Evolutionary conservation across 257 asterid species (phyloP), one percentile per base, ranked within the genome.

Genomic region (Solanum pennellii): DNA sequence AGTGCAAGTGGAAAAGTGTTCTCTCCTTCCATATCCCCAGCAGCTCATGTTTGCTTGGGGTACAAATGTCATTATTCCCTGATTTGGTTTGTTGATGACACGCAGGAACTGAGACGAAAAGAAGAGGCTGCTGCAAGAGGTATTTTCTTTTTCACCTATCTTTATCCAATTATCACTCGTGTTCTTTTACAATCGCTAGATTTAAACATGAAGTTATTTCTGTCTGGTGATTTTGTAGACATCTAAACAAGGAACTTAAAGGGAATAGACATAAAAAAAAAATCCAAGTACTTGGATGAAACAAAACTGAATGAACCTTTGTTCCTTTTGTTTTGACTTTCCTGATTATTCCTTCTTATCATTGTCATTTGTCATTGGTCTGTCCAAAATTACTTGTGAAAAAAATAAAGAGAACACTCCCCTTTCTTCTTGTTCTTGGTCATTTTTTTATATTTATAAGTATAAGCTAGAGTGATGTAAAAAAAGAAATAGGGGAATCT

Each of bases 91-190:
- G 12, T 25, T 45, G 47, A 35, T 62, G 68, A 11, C 14, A 6
- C 21, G 47, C 83, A 87, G 89, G 89, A 87, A 31, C 27, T 87
- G 73, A 87, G 85, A 37, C 89, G 89, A 59, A 87, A 82, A 82
- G 89, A 87, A 59, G 73, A 83, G 25, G 99, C 99, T 42, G 94
- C 94, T 86, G 94, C 96, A 73, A 91, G 98, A 96, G 99, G 99
- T 96, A 79, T 80, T 5, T 29, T 25, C 85, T 20, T 89, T 66
- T 71, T 39, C 29, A 88, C 56, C 86, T 89, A 39, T 49, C 69
- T 88, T 44, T 76, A 23, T 69, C 52, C 47, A 79, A 16, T 86
- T 44, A 42, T 49, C 39, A 60, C 71, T 42, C 25, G 41, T 83
- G 4, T 47, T 56, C 41, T 65, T 65, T 39, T 84, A 60, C 23